Evolutionary conservation across 2,329 filamentous ascomycete species (phyloP).

Genomic region (Aspergillus hortae): DNA sequence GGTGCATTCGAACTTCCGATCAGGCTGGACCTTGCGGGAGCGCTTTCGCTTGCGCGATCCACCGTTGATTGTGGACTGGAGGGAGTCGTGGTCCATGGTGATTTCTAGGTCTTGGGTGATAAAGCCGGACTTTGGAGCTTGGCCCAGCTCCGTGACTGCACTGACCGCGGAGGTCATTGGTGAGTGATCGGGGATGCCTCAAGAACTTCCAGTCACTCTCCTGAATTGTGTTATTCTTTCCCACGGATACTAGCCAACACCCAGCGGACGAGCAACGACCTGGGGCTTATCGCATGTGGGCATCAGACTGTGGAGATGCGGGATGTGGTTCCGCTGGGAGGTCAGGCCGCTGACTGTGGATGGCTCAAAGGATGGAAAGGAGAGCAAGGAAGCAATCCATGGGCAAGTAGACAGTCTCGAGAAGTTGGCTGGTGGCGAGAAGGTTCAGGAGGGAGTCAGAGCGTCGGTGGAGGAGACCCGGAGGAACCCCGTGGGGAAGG

Average conservation of each 20-base stretch:
- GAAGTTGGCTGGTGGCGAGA: too few species aligned
- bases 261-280: background rate
- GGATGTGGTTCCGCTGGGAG: background rate
- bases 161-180: constrained; percentile 20
- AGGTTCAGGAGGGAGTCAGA: background rate
- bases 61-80: constrained; percentile 8
- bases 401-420: background rate
- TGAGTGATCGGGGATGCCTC: background rate
- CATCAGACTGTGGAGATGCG: background rate
- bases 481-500: background rate
- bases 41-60: constrained; percentile 25
- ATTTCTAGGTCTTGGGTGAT: constrained; percentile 8
- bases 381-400: background rate
- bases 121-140: constrained; percentile 7
- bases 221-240: background rate
- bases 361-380: background rate
- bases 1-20: constrained; percentile 70
- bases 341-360: background rate
- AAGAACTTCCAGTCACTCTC: background rate
- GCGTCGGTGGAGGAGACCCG: background rate
- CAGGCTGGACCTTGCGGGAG: constrained; percentile 43
- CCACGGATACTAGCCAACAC: background rate
- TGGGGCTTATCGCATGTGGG: background rate
- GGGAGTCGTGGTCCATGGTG: constrained; percentile 12
- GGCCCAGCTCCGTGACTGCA: constrained; percentile 18